phyloP scores from a whole-genome alignment of 306 rosid genomes.

The Coriaria nepalensis region DNA sequence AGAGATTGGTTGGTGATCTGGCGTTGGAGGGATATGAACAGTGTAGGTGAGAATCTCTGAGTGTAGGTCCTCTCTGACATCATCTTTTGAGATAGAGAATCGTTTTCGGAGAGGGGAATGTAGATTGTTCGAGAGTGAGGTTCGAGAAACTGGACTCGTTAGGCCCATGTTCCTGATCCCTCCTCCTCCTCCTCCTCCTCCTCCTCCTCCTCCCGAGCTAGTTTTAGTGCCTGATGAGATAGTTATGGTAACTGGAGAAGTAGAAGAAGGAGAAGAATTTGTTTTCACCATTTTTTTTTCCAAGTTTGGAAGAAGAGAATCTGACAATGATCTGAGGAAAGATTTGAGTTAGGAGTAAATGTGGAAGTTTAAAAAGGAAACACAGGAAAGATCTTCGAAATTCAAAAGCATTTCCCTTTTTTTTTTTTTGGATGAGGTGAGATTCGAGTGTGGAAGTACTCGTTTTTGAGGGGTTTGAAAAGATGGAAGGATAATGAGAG shows the following conservation, averaged over 20 bases:
- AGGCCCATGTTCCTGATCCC: constrained; percentile 55
- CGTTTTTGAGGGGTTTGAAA: neutral
- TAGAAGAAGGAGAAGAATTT: constrained; percentile 45
- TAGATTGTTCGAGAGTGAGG: constrained; percentile 50
- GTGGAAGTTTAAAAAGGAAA: neutral
- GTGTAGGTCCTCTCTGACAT: constrained; percentile 21
- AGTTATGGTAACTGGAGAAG: constrained; percentile 70
- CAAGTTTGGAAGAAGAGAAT: neutral
- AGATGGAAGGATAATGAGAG: neutral
- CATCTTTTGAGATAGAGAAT: constrained; percentile 28
- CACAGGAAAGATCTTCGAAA: neutral
- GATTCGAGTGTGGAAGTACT: neutral
- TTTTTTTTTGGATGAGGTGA: neutral
- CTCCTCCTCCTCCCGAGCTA: constrained; percentile 18
- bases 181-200: constrained; percentile 38
- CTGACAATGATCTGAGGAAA: neutral
- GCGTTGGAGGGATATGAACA: constrained; percentile 82
- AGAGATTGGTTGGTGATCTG: constrained; percentile 51
- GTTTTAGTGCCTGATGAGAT: constrained; percentile 36
- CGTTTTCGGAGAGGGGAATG: constrained; percentile 53
- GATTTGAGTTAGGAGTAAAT: neutral
- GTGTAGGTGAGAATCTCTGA: constrained; percentile 52
- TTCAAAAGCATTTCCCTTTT: too few relatives aligned
- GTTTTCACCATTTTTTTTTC: constrained; percentile 37
- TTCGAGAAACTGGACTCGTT: constrained; percentile 60